Evolutionary conservation across 192 early-diverging fungal species (phyloP), one percentile per base, ranked within the genome.

Genomic region (Backusella liffmaniae): DNA sequence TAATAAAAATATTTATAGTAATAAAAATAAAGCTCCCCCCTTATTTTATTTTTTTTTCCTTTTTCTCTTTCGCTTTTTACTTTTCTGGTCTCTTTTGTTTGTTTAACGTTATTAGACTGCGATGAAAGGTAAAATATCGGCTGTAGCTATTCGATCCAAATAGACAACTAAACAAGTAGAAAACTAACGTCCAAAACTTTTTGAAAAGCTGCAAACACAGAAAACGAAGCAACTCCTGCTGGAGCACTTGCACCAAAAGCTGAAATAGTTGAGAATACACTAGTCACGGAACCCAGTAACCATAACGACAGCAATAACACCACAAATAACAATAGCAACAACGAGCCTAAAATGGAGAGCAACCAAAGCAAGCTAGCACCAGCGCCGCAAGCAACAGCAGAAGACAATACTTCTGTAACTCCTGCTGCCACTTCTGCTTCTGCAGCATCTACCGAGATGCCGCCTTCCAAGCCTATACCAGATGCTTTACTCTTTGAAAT

Each of bases 361-460:
- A 23, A 62, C 18, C 8, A 18, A 56, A 56, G 10, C 21, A 56
- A 56, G 18, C 18, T 3, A 70, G 26, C 18, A 70, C 36, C 69
- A 46, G 36, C 18, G 23, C 39, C 69, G 44, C 7, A 36, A 32
- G 2, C 70, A 72, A 23, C 70, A 72, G 5, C 15, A 72, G 42
- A 29, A 72, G 70, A 12, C 5, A 36, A 21, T 13, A 9, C 44
- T 68, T 9, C 67, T 68, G 67, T 23, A 36, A 37, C 36, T 37
- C 36, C 36, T 9, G 8, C 36, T 37, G 10, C 37, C 9, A 70
- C 39, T 42, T 23, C 70, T 32, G 15, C 13, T 72, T 26, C 15
- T 32, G n/a, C 72, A 39, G 29, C 67, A 62, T 62, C 56, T 62
- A 62, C 56, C 56, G 56, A 62, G 56, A 62, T 62, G 56, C 56